These are phyloP conservation scores for Vanrija sp. DNA, from an alignment of 1,284 basidiomycete species.

Conservation along the genomic window DNA sequence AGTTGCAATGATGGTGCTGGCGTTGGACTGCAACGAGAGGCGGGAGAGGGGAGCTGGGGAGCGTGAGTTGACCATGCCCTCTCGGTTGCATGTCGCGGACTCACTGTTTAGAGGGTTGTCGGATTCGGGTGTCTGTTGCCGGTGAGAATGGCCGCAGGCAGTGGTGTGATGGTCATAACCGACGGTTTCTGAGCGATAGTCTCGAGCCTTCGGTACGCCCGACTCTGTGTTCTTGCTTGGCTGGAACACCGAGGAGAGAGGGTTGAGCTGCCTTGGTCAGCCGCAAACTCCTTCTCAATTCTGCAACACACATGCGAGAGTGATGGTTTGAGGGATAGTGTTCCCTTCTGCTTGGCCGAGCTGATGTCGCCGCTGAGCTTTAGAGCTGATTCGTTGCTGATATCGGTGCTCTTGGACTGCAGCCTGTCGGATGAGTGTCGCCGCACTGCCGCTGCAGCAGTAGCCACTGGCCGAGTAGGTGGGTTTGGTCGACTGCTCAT, in stretches of 20 bases:
- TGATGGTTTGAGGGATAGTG: no score
- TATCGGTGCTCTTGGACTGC: no score
- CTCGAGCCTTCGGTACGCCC: neutral
- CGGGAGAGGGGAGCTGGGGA: neutral
- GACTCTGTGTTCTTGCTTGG: neutral
- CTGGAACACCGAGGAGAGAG: neutral
- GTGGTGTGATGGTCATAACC: neutral
- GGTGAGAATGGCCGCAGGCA: neutral
- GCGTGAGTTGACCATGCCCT: neutral
- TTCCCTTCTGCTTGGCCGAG: no score
- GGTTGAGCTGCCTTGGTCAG: neutral
- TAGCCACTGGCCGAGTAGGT: no score
- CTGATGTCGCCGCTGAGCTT: no score
- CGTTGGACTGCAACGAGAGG: neutral
- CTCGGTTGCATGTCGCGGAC: neutral
- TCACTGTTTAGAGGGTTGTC: neutral
- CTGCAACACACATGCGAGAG: no score
- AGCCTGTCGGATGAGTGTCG: no score
- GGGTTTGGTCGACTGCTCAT: no score
- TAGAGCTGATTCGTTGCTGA: no score
- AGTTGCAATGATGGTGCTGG: conserved; percentile 1
- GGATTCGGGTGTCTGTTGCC: neutral
- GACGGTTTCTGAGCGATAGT: no score
- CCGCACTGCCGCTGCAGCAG: no score
- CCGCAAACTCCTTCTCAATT: neutral